Evolutionary conservation across 164 flowering plant genomes (phyloP).

Genomic region (Vitis cinerea): DNA sequence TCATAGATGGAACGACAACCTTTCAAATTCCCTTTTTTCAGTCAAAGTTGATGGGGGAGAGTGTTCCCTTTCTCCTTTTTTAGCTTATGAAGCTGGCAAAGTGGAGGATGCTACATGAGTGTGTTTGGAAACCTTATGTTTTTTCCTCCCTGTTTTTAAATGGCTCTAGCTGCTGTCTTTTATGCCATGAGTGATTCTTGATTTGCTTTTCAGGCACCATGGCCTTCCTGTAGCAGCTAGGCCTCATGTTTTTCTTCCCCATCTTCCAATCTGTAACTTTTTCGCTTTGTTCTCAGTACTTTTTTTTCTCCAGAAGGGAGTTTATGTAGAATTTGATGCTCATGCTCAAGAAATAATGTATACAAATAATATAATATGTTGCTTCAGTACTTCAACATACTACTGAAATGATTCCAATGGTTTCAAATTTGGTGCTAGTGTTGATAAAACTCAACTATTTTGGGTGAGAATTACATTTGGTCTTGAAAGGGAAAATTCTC

Average conservation of each 20-base stretch:
- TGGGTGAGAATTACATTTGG: too few species aligned
- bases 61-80: neutral
- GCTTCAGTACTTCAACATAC: too few species aligned
- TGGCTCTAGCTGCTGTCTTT: constrained; percentile 6
- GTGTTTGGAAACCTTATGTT: constrained; percentile 5
- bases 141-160: constrained; percentile 11
- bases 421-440: too few species aligned
- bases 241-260: constrained; percentile 11
- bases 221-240: constrained; percentile 1
- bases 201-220: constrained; percentile 12
- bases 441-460: too few species aligned
- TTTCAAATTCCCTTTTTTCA: neutral
- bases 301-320: constrained; percentile 7
- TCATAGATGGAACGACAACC: neutral
- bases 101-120: constrained; percentile 17
- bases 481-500: too few species aligned
- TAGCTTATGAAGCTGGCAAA: constrained; percentile 1
- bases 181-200: neutral
- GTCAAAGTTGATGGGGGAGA: constrained; percentile 9
- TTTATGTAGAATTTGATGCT: neutral
- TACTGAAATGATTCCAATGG: too few species aligned
- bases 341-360: too few species aligned
- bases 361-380: too few species aligned
- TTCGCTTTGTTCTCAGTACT: neutral
- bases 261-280: neutral